Conservation (phyloP, 2,329 filamentous ascomycete genomes). For the Phyllosticta ampelicida region DNA sequence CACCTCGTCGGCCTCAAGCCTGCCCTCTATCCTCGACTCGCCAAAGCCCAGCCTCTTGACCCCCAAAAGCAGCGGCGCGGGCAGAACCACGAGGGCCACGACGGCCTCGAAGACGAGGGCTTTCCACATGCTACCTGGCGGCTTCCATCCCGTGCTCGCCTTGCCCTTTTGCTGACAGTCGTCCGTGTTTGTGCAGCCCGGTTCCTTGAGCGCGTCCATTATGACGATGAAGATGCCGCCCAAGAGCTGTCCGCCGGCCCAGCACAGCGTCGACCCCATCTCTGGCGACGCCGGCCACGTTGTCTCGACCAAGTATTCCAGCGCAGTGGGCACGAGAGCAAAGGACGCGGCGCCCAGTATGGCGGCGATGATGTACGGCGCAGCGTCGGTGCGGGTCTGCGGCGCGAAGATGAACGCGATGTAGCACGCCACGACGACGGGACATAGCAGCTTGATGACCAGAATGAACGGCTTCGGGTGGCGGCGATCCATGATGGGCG, state of each 20-base stretch:
- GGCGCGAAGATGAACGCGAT: constrained; percentile 76
- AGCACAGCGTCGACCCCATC: constrained; percentile 71
- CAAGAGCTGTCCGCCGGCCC: constrained; percentile 76
- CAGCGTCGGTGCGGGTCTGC: constrained; percentile 46
- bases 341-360: constrained; percentile 73
- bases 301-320: constrained; percentile 81
- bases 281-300: constrained; percentile 81
- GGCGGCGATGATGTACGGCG: constrained; percentile 64
- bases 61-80: constrained; percentile 59
- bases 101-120: constrained; percentile 72
- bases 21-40: constrained; percentile 16
- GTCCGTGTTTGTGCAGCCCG: constrained; percentile 17
- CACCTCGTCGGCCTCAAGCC: constrained; percentile 22
- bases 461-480: constrained; percentile 57
- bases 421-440: constrained; percentile 62
- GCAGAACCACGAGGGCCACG: constrained; percentile 52
- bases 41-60: constrained; percentile 48
- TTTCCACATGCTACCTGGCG: constrained; percentile 61
- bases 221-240: constrained; percentile 78
- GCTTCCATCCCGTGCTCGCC: constrained; percentile 25
- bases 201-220: constrained; percentile 59
- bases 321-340: constrained; percentile 66
- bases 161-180: constrained; percentile 17
- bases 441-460: constrained; percentile 63
- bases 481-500: constrained; percentile 73